These are phyloP conservation scores for Imleria badia DNA, from an alignment of 768 basidiomycete species.

Conservation along the genomic window DNA sequence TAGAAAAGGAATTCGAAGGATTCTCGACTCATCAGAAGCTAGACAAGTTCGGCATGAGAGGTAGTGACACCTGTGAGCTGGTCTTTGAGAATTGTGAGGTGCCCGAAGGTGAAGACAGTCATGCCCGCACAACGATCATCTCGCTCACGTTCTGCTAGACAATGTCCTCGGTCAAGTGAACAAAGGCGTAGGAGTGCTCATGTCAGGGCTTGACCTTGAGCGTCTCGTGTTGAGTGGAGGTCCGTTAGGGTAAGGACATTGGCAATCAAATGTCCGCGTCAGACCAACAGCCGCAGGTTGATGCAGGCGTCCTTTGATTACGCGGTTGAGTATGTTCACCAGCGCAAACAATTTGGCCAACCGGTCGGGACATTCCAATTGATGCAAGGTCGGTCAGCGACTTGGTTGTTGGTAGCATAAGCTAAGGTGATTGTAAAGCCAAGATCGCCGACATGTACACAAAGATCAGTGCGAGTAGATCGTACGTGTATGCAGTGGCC, in stretches of 20 bases:
- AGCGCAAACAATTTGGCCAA: conserved; percentile 87
- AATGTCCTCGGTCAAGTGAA: conserved; percentile 82
- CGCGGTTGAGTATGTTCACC: conserved; percentile 87
- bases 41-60: conserved; percentile 97
- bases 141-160: conserved; percentile 41
- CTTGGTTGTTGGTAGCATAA: not conserved
- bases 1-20: conserved; percentile 79
- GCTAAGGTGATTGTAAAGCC: conserved; percentile 38
- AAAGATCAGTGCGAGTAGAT: conserved; percentile 80
- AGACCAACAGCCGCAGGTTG: conserved; percentile 45
- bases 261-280: not conserved
- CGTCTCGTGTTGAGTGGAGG: conserved; percentile 90
- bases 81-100: conserved; percentile 91
- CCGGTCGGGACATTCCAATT: conserved; percentile 90
- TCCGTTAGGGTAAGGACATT: conserved; percentile 68
- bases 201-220: conserved; percentile 93
- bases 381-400: conserved; percentile 74
- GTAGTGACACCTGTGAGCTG: conserved; percentile 91
- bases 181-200: conserved; percentile 82
- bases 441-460: conserved; percentile 96
- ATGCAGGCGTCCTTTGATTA: conserved; percentile 95
- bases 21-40: conserved; percentile 90
- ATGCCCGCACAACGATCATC: not conserved
- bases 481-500: conserved; percentile 93
- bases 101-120: conserved; percentile 64